phyloP scores from a whole-genome alignment of 2,329 filamentous ascomycete genomes.

The Stachybotrys chlorohalonatus region DNA sequence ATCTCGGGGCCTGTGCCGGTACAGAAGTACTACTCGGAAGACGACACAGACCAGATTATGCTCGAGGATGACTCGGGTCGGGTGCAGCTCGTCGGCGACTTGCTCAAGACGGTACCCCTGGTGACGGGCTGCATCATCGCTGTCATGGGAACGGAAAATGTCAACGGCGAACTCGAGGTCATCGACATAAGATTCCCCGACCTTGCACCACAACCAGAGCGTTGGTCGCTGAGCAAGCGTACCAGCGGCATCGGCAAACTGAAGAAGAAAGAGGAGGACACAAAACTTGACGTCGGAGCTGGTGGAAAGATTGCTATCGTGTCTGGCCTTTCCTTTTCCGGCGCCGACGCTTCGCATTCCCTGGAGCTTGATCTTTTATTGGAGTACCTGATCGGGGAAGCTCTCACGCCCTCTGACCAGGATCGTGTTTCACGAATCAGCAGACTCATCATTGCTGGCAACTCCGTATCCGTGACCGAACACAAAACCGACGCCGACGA shows the following conservation, averaged over 20 bases:
- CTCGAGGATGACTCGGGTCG: slow-evolving; percentile 94
- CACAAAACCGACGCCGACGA: slow-evolving; percentile 21
- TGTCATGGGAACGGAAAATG: slow-evolving; percentile 90
- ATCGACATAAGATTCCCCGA: slow-evolving; percentile 86
- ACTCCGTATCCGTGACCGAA: slow-evolving; percentile 67
- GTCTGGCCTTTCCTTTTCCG: slow-evolving; percentile 79
- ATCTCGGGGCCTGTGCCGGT: slow-evolving; percentile 72
- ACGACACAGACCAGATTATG: slow-evolving; percentile 61
- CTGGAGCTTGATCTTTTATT: slow-evolving; percentile 68
- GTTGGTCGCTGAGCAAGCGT: slow-evolving; percentile 62
- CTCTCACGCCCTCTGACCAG: slow-evolving; percentile 52
- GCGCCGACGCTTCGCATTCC: slow-evolving; percentile 60
- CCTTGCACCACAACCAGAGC: slow-evolving; percentile 68
- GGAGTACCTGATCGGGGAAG: slow-evolving; percentile 84
- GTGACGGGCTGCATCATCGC: slow-evolving; percentile 92
- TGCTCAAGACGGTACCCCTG: slow-evolving; percentile 59
- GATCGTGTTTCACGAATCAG: slow-evolving; percentile 58
- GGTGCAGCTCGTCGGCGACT: slow-evolving; percentile 64
- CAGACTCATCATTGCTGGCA: slow-evolving; percentile 82
- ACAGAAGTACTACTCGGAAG: slow-evolving; percentile 63
- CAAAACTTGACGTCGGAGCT: slow-evolving; percentile 36
- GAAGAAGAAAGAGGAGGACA: slow-evolving; percentile 41
- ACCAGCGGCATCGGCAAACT: slow-evolving; percentile 19
- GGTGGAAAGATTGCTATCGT: slow-evolving; percentile 67
- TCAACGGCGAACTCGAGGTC: slow-evolving; percentile 85